Evolutionary conservation across 257 asterid genomes (phyloP).

Genomic region (Fraxinus anomala): DNA sequence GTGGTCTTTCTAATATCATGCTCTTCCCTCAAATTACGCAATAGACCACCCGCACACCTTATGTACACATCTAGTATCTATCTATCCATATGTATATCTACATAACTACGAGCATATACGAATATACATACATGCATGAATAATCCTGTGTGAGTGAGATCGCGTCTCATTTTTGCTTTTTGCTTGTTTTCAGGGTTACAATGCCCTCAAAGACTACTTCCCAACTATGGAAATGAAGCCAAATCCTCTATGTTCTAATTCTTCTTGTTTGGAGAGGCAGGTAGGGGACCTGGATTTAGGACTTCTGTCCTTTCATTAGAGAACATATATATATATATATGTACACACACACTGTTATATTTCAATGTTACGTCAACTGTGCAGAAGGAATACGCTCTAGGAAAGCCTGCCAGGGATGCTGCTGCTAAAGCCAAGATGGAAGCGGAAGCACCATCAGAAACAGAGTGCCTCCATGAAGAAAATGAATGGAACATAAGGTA

Average conservation of each 20-base stretch:
- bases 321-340: neutral
- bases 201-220: conserved; percentile 92
- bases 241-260: conserved; percentile 88
- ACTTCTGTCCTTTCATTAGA: neutral
- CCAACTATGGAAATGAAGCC: conserved; percentile 99
- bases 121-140: neutral
- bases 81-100: neutral
- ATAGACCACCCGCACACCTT: neutral
- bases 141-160: neutral
- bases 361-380: conserved; percentile 16
- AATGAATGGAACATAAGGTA: conserved; percentile 98
- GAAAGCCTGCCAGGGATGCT: conserved; percentile 90
- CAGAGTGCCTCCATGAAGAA: conserved; percentile 74
- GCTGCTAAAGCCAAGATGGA: conserved; percentile 76
- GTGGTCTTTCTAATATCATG: neutral
- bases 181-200: conserved; percentile 74
- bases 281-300: conserved; percentile 36
- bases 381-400: conserved; percentile 77
- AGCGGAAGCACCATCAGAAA: conserved; percentile 48
- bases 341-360: neutral
- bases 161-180: neutral
- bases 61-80: neutral
- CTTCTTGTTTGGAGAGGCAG: conserved; percentile 97
- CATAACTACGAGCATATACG: neutral
- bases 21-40: neutral